Percentiles rank a stretch among this genome's conserved stretches.
Evolutionary conservation across 306 rosid species (phyloP).

Genomic region (Hippophae gyantsensis): DNA sequence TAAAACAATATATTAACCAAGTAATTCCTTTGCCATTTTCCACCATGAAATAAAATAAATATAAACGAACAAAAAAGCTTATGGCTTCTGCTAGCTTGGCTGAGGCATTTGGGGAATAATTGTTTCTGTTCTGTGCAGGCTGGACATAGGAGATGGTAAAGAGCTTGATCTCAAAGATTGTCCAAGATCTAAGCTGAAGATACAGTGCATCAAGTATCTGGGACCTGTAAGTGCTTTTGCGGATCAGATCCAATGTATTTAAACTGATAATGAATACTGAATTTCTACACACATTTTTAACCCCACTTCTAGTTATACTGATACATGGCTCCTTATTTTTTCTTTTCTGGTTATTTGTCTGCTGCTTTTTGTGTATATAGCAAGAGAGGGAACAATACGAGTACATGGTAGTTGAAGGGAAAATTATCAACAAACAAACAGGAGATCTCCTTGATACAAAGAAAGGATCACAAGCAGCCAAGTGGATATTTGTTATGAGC

Average conservation of each 20-base stretch:
- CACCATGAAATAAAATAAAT: neutral
- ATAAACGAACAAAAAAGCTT: neutral
- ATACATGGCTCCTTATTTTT: neutral
- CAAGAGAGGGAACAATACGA: slow-evolving; percentile 74
- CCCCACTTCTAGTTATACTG: slow-evolving; percentile 15
- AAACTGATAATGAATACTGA: neutral
- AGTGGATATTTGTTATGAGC: slow-evolving; percentile 95
- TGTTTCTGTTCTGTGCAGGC: slow-evolving; percentile 30
- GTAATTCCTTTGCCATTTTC: too few species aligned
- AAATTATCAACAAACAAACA: slow-evolving; percentile 44
- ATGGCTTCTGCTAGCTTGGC: too few species aligned
- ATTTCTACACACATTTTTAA: neutral
- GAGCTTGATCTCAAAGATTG: slow-evolving; percentile 54
- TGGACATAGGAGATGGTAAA: slow-evolving; percentile 79
- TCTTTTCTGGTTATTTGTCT: neutral
- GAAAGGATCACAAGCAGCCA: slow-evolving; percentile 30
- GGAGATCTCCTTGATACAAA: slow-evolving; percentile 54
- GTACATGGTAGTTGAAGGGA: slow-evolving; percentile 47
- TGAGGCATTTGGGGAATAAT: neutral
- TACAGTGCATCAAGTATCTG: slow-evolving; percentile 82
- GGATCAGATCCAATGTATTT: slow-evolving; percentile 4
- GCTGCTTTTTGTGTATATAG: slow-evolving; percentile 22
- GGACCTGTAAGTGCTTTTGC: slow-evolving; percentile 65
- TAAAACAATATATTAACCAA: too few species aligned
- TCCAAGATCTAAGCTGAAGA: slow-evolving; percentile 52